Percentiles rank a stretch among this genome's conserved stretches.
phyloP scores from a whole-genome alignment of 352 stramenopile genomes.

The Pythium brachiatum region DNA sequence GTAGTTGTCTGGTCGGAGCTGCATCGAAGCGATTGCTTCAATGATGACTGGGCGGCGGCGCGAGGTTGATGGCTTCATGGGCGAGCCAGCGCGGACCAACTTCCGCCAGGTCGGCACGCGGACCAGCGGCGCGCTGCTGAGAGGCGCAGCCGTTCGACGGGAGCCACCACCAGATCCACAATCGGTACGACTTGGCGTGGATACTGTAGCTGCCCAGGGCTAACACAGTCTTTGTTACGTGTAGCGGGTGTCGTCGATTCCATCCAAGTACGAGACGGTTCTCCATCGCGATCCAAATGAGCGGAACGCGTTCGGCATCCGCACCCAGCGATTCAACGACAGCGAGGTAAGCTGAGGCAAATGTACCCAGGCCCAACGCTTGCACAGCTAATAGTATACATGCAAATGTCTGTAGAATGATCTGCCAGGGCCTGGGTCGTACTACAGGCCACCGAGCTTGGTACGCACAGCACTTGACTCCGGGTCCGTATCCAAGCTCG shows the following conservation, averaged over 20 bases:
- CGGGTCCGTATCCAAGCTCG: slow-evolving; percentile 70
- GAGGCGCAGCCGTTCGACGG: slow-evolving; percentile 17
- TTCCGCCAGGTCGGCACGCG: slow-evolving; percentile 62
- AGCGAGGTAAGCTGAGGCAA: slow-evolving; percentile 40
- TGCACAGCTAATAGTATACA: too few species aligned
- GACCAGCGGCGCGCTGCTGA: slow-evolving; percentile 11
- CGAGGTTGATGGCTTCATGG: slow-evolving; percentile 8
- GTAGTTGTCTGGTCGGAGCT: neutral
- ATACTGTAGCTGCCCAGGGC: neutral
- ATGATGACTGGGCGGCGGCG: slow-evolving; percentile 5
- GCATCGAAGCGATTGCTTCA: neutral
- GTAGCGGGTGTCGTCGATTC: slow-evolving; percentile 66
- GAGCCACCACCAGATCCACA: slow-evolving; percentile 21
- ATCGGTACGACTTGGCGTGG: slow-evolving; percentile 17
- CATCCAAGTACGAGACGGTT: slow-evolving; percentile 77
- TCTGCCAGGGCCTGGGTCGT: slow-evolving; percentile 61
- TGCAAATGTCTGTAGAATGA: slow-evolving; percentile 61
- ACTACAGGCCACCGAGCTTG: slow-evolving; percentile 62
- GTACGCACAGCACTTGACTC: slow-evolving; percentile 59
- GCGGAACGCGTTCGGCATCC: slow-evolving; percentile 63
- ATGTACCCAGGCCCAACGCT: too few species aligned
- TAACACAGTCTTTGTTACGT: neutral
- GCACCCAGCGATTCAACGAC: slow-evolving; percentile 64
- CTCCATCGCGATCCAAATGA: slow-evolving; percentile 57
- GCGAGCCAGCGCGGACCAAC: slow-evolving; percentile 28